Evolutionary conservation across 352 stramenopile species (phyloP), one percentile per base, ranked within the genome.

Genomic region (Phytophthora tubulina): DNA sequence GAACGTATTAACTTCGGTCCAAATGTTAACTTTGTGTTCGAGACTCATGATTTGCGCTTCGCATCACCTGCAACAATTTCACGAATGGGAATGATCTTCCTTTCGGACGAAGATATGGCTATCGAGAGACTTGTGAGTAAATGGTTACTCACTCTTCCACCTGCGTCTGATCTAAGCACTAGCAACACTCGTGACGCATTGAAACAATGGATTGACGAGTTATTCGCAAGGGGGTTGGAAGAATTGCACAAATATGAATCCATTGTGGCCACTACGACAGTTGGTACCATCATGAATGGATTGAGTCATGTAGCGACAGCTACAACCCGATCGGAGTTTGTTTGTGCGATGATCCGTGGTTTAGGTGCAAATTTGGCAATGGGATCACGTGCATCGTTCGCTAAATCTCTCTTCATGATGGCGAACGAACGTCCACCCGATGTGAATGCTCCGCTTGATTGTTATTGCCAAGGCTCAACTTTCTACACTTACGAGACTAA

Each of bases 21-120:
- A 0, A 99, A 99, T 72, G 91, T 99, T 35, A 99, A 99, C 67
- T 99, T 99, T 62, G 72, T 99, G 2, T 99, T 99, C 56, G 97
- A 99, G 75, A 99, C 95, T 14, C 92, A 99, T 60, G 94, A 99
- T 67, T 72, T 99, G 6, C 78, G 81, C 0, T 98, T 98, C 55
- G 97, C 97, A 8, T 99, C 95, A 3, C 97, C 97, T 0, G 97
- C 97, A n/a, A 99, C 97, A 2, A 96, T 99, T 45, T 98, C 93
- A 11, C 82, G 97, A 62, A 98, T 98, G 92, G 97, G 96, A 2
- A 99, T 99, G 95, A 98, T 99, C 62, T 99, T 98, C 75, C 76
- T 99, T 13, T 97, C 83, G 0, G 95, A 99, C 33, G 93, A 99
- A 66, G 84, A 95, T 61, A 95, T 94, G 46, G 86, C 85, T 35